Conservation (phyloP, 2,329 filamentous ascomycete genomes). For the Fusarium cyanostomum region DNA sequence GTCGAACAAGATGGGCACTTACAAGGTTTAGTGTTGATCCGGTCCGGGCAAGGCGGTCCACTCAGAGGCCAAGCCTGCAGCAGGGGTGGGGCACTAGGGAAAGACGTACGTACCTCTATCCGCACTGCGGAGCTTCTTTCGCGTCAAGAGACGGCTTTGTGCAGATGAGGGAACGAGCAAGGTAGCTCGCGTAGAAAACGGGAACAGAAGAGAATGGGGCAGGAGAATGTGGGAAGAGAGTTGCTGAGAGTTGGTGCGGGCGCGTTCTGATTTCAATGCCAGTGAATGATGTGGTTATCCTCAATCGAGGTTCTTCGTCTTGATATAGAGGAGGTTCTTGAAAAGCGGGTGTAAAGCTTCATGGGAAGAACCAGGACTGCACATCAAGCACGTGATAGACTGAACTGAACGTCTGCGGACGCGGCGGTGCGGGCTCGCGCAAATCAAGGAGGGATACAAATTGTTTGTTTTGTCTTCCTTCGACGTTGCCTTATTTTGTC, state of each 20-base stretch:
- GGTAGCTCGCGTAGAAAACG: conserved; percentile 11
- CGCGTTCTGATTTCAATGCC: not conserved
- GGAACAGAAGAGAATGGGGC: conserved; percentile 7
- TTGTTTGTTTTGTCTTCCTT: too few species aligned
- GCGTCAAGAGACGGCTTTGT: conserved; percentile 13
- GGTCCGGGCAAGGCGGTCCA: conserved; percentile 46
- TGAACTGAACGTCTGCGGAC: conserved; percentile 26
- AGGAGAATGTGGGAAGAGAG: not conserved
- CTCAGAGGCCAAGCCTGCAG: conserved; percentile 40
- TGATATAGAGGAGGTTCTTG: conserved; percentile 28
- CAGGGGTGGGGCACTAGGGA: conserved; percentile 23
- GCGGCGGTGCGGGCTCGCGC: conserved; percentile 19
- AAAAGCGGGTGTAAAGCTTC: conserved; percentile 29
- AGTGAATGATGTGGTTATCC: not conserved
- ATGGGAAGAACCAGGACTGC: not conserved
- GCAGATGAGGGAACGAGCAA: conserved; percentile 27
- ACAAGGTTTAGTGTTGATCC: conserved; percentile 55
- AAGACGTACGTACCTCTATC: conserved; percentile 28
- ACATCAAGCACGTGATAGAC: conserved; percentile 34
- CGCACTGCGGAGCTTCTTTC: conserved; percentile 24
- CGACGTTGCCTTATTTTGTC: not conserved
- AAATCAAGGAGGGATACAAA: conserved; percentile 1
- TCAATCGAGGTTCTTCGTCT: conserved; percentile 5
- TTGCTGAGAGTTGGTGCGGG: not conserved
- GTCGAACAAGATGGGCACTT: conserved; percentile 45